phyloP scores from a whole-genome alignment of 2,329 filamentous ascomycete species.

The Ambrosiella beaveri region DNA sequence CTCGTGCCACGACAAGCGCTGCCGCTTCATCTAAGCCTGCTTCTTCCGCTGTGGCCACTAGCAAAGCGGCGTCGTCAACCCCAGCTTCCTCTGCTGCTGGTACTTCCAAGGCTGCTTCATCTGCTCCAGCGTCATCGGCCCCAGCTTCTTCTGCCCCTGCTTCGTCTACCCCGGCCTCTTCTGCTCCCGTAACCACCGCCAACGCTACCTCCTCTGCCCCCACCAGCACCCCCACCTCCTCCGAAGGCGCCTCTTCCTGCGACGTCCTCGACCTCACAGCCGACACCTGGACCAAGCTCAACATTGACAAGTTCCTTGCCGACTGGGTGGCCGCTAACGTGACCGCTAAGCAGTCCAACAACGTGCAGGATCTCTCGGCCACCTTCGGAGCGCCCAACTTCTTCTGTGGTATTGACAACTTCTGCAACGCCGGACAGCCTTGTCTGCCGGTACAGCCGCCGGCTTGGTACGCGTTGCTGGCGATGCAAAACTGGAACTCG shows the following conservation, averaged over 20 bases:
- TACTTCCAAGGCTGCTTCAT: background rate
- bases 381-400: conserved; percentile 14
- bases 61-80: background rate
- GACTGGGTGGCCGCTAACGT: conserved; percentile 11
- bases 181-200: background rate
- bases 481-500: conserved; percentile 14
- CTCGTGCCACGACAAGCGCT: no score
- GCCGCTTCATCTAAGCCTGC: no score
- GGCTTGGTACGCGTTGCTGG: conserved; percentile 14
- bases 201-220: background rate
- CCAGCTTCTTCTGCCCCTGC: background rate
- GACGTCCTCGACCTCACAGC: background rate
- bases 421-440: conserved; percentile 14
- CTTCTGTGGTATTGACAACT: conserved; percentile 13
- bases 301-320: conserved; percentile 6
- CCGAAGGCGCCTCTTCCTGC: background rate
- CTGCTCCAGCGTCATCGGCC: background rate
- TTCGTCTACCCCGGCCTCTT: background rate
- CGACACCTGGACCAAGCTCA: conserved; percentile 3
- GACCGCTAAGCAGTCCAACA: conserved; percentile 4
- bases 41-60: background rate
- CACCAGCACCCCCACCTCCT: background rate
- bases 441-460: conserved; percentile 13
- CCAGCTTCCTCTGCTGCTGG: background rate
- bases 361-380: conserved; percentile 11